phyloP scores from a whole-genome alignment of 148 eudicot species.

The Fagopyrum tataricum region DNA sequence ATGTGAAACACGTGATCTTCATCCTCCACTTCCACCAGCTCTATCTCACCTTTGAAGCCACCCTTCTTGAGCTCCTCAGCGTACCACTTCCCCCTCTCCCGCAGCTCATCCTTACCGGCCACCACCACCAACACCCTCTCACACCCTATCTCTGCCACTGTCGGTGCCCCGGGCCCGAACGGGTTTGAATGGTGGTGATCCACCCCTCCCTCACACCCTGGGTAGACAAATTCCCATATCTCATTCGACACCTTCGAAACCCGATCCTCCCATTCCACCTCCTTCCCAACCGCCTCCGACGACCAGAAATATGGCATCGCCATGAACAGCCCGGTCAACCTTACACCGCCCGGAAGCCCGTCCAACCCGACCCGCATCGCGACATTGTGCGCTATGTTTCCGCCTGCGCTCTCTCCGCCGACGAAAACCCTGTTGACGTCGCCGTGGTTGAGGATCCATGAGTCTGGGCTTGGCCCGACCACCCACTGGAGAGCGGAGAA shows the following conservation, averaged over 20 bases:
- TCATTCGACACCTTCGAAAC: conserved; percentile 11
- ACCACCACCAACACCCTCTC: conserved; percentile 35
- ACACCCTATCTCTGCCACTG: conserved; percentile 24
- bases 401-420: conserved; percentile 58
- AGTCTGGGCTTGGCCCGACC: conserved; percentile 14
- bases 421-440: conserved; percentile 28
- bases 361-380: conserved; percentile 29
- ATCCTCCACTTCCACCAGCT: conserved; percentile 28
- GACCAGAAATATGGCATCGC: conserved; percentile 48
- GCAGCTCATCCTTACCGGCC: conserved; percentile 34
- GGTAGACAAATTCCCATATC: conserved; percentile 44
- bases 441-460: conserved; percentile 30
- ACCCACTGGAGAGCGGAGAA: conserved; percentile 33
- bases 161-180: conserved; percentile 22
- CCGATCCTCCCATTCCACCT: conserved; percentile 1
- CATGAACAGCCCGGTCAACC: conserved; percentile 26
- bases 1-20: conserved; percentile 34
- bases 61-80: conserved; percentile 20
- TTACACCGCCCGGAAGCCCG: conserved; percentile 13
- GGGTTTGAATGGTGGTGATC: conserved; percentile 38
- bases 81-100: conserved; percentile 17
- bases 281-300: conserved; percentile 21
- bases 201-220: conserved; percentile 23
- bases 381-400: conserved; percentile 43
- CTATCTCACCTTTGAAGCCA: conserved; percentile 35